Evolutionary conservation across 1,139 yeast species (phyloP).

Genomic region (Kurtzmaniella quercitrusa): DNA sequence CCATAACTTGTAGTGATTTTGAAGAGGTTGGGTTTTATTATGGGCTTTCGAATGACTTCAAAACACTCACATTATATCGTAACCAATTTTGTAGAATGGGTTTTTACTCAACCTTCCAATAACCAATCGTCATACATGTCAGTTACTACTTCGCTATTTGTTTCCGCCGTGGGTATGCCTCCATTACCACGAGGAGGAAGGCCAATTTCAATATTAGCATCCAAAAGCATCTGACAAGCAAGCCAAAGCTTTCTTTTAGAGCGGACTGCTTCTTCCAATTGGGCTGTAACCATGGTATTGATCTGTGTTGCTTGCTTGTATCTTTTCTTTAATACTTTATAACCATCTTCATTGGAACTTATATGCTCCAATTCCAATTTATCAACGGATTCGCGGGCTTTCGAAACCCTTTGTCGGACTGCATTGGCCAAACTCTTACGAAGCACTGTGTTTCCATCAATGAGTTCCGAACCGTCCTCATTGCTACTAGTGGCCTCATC

Average conservation of each 20-base stretch:
- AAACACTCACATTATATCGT: too few relatives aligned
- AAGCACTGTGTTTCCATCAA: constrained; percentile 2
- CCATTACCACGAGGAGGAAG: constrained; percentile 24
- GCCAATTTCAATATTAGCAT: constrained; percentile 41
- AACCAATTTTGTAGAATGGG: too few relatives aligned
- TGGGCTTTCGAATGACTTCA: too few relatives aligned
- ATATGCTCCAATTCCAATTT: constrained; percentile 6
- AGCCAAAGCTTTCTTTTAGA: constrained; percentile 48
- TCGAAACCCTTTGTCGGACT: neutral
- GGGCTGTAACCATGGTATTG: constrained; percentile 39
- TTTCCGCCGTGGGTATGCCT: constrained; percentile 6
- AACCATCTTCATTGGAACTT: constrained; percentile 1
- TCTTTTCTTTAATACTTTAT: constrained; percentile 5
- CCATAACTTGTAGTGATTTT: too few relatives aligned
- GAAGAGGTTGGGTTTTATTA: too few relatives aligned
- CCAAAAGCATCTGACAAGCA: constrained; percentile 55
- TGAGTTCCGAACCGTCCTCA: neutral
- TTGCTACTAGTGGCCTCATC: constrained; percentile 6
- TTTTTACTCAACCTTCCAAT: too few relatives aligned
- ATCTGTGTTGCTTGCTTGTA: constrained; percentile 45
- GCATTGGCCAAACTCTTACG: constrained; percentile 2
- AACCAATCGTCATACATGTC: constrained; percentile 32
- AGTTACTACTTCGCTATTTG: constrained; percentile 16
- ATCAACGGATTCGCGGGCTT: constrained; percentile 6
- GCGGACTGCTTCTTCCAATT: constrained; percentile 32